phyloP scores from a whole-genome alignment of 495 filamentous ascomycete species.

The Penicillium alfredii region DNA sequence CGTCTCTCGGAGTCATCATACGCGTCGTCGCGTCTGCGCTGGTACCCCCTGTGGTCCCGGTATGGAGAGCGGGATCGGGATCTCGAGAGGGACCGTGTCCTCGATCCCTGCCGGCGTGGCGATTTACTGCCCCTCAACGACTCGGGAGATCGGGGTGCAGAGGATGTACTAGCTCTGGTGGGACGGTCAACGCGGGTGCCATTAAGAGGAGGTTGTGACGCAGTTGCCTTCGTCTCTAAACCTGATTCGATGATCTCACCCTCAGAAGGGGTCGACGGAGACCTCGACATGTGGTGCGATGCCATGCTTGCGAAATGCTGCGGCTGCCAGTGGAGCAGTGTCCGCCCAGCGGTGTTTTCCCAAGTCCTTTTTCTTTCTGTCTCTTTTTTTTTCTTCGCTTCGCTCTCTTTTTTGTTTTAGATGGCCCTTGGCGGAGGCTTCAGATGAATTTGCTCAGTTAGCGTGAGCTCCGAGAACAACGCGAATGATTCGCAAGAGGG shows the following conservation, averaged over 20 bases:
- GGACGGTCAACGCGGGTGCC: slow-evolving; percentile 72
- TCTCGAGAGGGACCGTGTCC: slow-evolving; percentile 32
- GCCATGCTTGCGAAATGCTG: no score
- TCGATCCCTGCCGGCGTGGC: slow-evolving; percentile 37
- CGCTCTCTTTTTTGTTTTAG: not conserved
- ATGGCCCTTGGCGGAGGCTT: slow-evolving; percentile 27
- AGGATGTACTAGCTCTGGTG: slow-evolving; percentile 49
- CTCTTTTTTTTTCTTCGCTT: slow-evolving; percentile 2
- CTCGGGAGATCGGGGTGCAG: slow-evolving; percentile 47
- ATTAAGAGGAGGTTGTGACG: slow-evolving; percentile 69
- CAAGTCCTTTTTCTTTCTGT: no score
- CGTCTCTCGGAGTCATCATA: slow-evolving; percentile 45
- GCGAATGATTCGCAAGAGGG: slow-evolving; percentile 14
- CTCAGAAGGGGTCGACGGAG: slow-evolving; percentile 54
- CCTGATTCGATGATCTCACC: slow-evolving; percentile 82
- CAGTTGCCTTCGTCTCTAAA: slow-evolving; percentile 64
- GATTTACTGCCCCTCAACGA: slow-evolving; percentile 33
- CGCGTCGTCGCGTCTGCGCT: slow-evolving; percentile 64
- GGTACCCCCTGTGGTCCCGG: slow-evolving; percentile 51
- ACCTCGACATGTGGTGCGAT: slow-evolving; percentile 42
- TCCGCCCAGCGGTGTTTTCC: no score
- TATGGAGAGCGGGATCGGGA: slow-evolving; percentile 40
- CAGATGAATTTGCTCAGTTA: slow-evolving; percentile 16
- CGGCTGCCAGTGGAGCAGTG: no score
- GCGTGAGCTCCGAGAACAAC: slow-evolving; percentile 24